Conservation (phyloP, 2,329 filamentous ascomycete species). For the Trichoderma semiorbis region DNA sequence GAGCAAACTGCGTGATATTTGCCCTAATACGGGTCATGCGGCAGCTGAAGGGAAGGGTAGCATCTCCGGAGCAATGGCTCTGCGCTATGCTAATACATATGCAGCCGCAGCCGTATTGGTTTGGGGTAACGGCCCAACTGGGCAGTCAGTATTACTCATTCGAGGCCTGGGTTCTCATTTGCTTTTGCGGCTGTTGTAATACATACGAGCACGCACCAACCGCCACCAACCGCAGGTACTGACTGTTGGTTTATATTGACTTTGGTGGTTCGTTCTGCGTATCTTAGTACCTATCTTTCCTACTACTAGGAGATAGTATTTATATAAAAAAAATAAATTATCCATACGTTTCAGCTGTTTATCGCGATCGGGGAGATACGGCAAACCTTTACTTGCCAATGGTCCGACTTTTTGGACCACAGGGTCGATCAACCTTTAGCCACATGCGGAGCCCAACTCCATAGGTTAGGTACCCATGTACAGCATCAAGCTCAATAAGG, state of each 20-base stretch:
- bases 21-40: constrained; percentile 3
- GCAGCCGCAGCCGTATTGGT: neutral
- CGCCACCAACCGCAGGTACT: neutral
- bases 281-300: neutral
- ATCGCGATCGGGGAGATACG: neutral
- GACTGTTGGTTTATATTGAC: neutral
- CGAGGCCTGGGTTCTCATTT: neutral
- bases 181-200: neutral
- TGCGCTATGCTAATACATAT: neutral
- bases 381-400: neutral
- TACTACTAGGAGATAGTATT: neutral
- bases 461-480: neutral
- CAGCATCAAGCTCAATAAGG: neutral
- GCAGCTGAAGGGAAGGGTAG: neutral
- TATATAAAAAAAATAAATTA: neutral
- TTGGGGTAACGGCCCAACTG: neutral
- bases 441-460: neutral
- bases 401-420: neutral
- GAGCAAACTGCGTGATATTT: neutral
- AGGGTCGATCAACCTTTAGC: neutral
- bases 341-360: neutral
- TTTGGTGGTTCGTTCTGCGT: neutral
- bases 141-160: neutral
- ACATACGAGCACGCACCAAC: neutral
- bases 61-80: neutral